Evolutionary conservation across 345 rosid species (phyloP).

Genomic region (Sonneratia caseolaris): DNA sequence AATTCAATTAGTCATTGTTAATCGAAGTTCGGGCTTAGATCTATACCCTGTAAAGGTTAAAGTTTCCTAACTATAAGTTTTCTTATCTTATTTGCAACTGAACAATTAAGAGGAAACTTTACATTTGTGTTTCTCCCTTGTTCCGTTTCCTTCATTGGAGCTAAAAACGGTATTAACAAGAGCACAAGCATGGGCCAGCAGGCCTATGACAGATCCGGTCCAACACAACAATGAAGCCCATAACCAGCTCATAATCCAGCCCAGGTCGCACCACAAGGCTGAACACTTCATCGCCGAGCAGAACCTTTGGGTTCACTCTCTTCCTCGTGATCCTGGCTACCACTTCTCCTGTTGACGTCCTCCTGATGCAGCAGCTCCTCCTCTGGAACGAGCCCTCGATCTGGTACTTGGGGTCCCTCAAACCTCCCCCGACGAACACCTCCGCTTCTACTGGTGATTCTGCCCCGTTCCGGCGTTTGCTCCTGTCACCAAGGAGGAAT

Average conservation of each 20-base stretch:
- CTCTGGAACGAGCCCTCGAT: constrained; percentile 32
- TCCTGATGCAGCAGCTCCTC: constrained; percentile 23
- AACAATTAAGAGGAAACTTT: too few species aligned
- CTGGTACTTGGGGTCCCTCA: constrained; percentile 22
- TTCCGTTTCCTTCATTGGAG: too few species aligned
- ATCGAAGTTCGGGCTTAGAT: too few species aligned
- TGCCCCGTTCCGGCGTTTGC: not conserved
- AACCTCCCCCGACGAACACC: constrained; percentile 19
- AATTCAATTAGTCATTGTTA: too few species aligned
- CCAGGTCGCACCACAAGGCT: constrained; percentile 31
- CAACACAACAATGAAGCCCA: constrained; percentile 37
- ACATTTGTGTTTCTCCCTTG: too few species aligned
- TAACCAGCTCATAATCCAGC: constrained; percentile 22
- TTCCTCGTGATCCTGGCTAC: constrained; percentile 26
- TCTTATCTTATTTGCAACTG: too few species aligned
- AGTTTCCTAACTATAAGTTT: too few species aligned
- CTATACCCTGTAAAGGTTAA: too few species aligned
- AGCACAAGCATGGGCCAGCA: constrained; percentile 20
- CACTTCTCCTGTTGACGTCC: constrained; percentile 8
- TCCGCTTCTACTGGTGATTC: constrained; percentile 13
- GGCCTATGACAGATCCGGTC: constrained; percentile 37
- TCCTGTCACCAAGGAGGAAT: not conserved
- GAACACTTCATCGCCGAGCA: constrained; percentile 39
- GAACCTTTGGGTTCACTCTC: constrained; percentile 24
- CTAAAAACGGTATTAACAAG: not conserved